Base-by-base conservation (phyloP, 2,329 filamentous ascomycete species). In the Hypoxylon sp. region DNA sequence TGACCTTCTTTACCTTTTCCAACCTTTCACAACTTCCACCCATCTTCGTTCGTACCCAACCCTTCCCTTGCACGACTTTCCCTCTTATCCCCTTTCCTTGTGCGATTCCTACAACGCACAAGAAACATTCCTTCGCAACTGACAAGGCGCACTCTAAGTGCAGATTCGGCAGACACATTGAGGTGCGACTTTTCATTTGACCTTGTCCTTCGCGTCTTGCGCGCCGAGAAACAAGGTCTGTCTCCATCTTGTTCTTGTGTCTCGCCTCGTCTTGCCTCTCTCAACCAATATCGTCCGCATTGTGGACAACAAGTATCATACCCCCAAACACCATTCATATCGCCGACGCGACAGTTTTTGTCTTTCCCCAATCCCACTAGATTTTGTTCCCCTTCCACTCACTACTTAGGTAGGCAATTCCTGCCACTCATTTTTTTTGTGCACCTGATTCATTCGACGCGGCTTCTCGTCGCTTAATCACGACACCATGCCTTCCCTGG, bases 91-190 rank as follows among this genome's bases (percentile, higher is more conserved):
- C 47, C 14, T 42, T 52, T 64, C 52, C 52, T 44, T 44, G 47
- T 44, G 17, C 31, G 22, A 22, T 57, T 55, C 50, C 63, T 50
- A 54, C 31, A 44, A 59, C 55, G 19, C 55, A 63, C 67, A 65
- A 65, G 48, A 65, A 46, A 63, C 31, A 58, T 58, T 56, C 35
- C 54, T 56, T 56, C 33, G 35, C 44, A 58, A 48, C 59, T 53
- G 42, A 60, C 57, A 52, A 66, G 51, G 50, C 51, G 33, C 54
- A 29, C 54, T 58, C 37, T 37, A 14, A 26, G 42, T 57, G 48
- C 48, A 65, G 63, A 57, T 60, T 67, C 60, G 63, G 63, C 61
- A 63, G 63, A 63, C 63, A 56, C 56, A 71, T 62, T 39, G 31
- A 37, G 31, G 59, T 67, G 48, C 63, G 47, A 65, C 61, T 58